These are phyloP conservation scores for Cercospora sp. DNA, from an alignment of 2,329 filamentous ascomycete species.

Conservation along the genomic window DNA sequence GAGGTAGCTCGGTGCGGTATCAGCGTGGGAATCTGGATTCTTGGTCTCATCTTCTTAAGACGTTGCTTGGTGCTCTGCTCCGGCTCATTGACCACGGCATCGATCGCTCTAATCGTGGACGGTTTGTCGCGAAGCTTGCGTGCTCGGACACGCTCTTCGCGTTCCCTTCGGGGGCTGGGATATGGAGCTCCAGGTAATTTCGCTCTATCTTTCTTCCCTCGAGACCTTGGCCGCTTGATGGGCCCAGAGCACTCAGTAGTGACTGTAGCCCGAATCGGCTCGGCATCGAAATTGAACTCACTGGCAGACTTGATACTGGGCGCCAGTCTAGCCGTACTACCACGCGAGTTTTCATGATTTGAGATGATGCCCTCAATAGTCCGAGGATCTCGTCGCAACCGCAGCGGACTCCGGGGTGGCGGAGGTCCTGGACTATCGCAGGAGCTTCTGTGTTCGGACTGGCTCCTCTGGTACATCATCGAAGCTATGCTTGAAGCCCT, in stretches of 20 bases:
- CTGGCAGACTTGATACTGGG: slow-evolving; percentile 34
- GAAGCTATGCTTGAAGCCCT: slow-evolving; percentile 36
- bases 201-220: slow-evolving; percentile 23
- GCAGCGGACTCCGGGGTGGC: slow-evolving; percentile 38
- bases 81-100: slow-evolving; percentile 31
- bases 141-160: slow-evolving; percentile 37
- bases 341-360: slow-evolving; percentile 22
- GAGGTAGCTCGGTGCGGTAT: slow-evolving; percentile 34
- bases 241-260: slow-evolving; percentile 39
- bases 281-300: slow-evolving; percentile 31
- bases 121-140: slow-evolving; percentile 39
- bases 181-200: slow-evolving; percentile 23
- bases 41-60: slow-evolving; percentile 35
- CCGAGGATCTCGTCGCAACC: slow-evolving; percentile 30
- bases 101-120: slow-evolving; percentile 28
- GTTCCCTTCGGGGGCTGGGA: slow-evolving; percentile 29
- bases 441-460: slow-evolving; percentile 26
- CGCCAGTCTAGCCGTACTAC: slow-evolving; percentile 32
- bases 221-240: slow-evolving; percentile 36
- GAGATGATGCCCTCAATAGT: slow-evolving; percentile 33
- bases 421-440: slow-evolving; percentile 36
- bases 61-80: slow-evolving; percentile 27
- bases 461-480: slow-evolving; percentile 30
- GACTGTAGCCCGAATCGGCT: slow-evolving; percentile 33
- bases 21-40: slow-evolving; percentile 35